These are phyloP conservation scores for Magnusiomyces starmeri DNA, from an alignment of 1,139 yeast species.

Conservation along the genomic window DNA sequence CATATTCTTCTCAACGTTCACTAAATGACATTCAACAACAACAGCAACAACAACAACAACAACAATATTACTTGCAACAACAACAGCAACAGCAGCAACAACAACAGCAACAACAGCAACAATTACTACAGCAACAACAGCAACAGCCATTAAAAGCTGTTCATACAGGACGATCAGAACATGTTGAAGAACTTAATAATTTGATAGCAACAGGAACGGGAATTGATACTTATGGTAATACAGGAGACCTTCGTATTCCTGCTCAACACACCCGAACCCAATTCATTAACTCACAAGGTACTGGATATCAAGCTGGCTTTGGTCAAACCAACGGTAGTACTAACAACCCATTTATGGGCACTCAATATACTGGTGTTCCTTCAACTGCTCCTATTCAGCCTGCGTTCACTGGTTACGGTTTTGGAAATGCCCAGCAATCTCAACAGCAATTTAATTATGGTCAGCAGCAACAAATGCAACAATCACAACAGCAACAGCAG, in stretches of 20 bases:
- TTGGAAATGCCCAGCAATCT: constrained; percentile 57
- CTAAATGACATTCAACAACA: constrained; percentile 28
- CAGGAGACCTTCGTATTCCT: constrained; percentile 82
- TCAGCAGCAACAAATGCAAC: constrained; percentile 8
- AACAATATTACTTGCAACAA: constrained; percentile 33
- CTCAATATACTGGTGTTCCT: constrained; percentile 71
- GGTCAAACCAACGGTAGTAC: constrained; percentile 19
- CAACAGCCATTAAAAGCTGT: constrained; percentile 16
- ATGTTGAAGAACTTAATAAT: constrained; percentile 66
- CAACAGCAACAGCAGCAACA: constrained; percentile 18
- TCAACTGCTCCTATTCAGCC: constrained; percentile 50
- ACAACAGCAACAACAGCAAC: constrained; percentile 30
- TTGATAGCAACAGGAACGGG: constrained; percentile 85
- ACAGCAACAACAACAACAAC: constrained; percentile 29
- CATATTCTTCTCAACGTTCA: constrained; percentile 18
- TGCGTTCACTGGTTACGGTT: constrained; percentile 85
- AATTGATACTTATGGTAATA: constrained; percentile 90
- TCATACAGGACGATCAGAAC: constrained; percentile 27
- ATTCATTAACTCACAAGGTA: constrained; percentile 80
- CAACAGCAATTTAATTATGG: constrained; percentile 16
- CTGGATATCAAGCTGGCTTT: constrained; percentile 41
- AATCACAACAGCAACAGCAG: constrained; percentile 12
- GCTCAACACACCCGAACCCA: constrained; percentile 85
- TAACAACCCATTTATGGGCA: constrained; percentile 54
- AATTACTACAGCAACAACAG: constrained; percentile 33